A percentile compares a stretch with the other conserved stretches of the same genome.
These are phyloP conservation scores for Fusarium tricinctum DNA, from an alignment of 2,329 filamentous ascomycete species.

Conservation along the genomic window DNA sequence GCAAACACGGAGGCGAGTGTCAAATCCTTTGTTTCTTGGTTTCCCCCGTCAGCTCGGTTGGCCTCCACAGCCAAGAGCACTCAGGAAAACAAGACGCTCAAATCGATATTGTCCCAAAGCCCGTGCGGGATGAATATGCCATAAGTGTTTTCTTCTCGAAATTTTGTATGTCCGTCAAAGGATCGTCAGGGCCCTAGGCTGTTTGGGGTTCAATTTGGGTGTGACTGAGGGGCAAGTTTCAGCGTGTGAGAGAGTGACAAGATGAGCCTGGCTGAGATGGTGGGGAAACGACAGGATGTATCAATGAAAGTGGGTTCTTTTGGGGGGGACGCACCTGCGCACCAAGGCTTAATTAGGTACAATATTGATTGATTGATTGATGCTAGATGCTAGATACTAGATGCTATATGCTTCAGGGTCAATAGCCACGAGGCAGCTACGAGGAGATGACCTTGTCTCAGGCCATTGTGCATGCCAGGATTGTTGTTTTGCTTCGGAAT, in stretches of 20 bases:
- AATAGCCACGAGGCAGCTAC: conserved; percentile 28
- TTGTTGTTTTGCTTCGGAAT: conserved; percentile 29
- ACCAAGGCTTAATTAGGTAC: conserved; percentile 7
- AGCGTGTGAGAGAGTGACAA: conserved; percentile 30
- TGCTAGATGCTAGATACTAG: no score
- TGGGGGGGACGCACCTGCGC: conserved; percentile 8
- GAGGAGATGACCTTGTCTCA: conserved; percentile 7
- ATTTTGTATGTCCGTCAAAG: conserved; percentile 24
- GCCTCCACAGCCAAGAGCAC: conserved; percentile 4
- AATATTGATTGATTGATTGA: neutral
- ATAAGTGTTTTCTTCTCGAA: conserved; percentile 26
- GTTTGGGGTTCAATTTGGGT: conserved; percentile 29
- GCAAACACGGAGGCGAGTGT: conserved; percentile 4
- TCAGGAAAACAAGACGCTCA: neutral
- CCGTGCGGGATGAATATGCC: conserved; percentile 8
- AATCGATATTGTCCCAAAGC: neutral
- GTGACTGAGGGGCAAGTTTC: conserved; percentile 45
- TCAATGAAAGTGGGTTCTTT: conserved; percentile 32
- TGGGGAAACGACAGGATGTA: conserved; percentile 30
- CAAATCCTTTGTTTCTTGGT: conserved; percentile 11
- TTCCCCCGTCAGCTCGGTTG: neutral
- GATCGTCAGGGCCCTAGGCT: conserved; percentile 47
- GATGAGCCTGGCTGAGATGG: conserved; percentile 6
- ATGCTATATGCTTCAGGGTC: neutral
- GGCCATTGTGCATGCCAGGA: conserved; percentile 3